Percentiles rank a stretch among this genome's conserved stretches.
Evolutionary conservation across 345 rosid genomes (phyloP).

Genomic region (Sonneratia caseolaris): DNA sequence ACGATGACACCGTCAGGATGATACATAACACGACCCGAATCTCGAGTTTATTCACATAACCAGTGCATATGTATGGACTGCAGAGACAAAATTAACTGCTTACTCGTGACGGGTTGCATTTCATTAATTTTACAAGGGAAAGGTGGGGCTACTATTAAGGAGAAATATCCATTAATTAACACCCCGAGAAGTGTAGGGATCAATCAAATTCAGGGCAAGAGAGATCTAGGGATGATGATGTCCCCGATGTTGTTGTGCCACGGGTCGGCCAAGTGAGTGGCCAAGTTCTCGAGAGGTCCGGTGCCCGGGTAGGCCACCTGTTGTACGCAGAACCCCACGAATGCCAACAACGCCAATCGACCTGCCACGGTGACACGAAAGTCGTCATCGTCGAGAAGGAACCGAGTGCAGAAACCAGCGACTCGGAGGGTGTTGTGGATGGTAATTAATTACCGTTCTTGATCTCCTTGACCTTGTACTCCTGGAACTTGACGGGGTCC

Average conservation of each 20-base stretch:
- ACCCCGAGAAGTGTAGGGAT: no score
- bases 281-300: slow-evolving; percentile 95
- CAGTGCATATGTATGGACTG: no score
- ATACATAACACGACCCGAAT: no score
- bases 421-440: neutral
- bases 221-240: slow-evolving; percentile 2
- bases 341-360: slow-evolving; percentile 80
- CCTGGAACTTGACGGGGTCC: slow-evolving; percentile 86
- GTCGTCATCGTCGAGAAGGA: no score
- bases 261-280: slow-evolving; percentile 83
- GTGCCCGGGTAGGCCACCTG: slow-evolving; percentile 96
- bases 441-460: slow-evolving; percentile 49
- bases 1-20: no score
- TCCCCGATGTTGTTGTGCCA: slow-evolving; percentile 83
- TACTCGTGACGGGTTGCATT: no score
- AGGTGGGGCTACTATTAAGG: no score
- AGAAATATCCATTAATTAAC: no score
- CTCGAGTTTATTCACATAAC: no score
- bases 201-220: no score
- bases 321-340: slow-evolving; percentile 89
- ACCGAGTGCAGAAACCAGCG: neutral
- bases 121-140: no score
- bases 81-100: no score
- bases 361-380: slow-evolving; percentile 24
- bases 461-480: slow-evolving; percentile 82